phyloP scores from a whole-genome alignment of 176 grass and related monocot species.

The Lolium perenne region DNA sequence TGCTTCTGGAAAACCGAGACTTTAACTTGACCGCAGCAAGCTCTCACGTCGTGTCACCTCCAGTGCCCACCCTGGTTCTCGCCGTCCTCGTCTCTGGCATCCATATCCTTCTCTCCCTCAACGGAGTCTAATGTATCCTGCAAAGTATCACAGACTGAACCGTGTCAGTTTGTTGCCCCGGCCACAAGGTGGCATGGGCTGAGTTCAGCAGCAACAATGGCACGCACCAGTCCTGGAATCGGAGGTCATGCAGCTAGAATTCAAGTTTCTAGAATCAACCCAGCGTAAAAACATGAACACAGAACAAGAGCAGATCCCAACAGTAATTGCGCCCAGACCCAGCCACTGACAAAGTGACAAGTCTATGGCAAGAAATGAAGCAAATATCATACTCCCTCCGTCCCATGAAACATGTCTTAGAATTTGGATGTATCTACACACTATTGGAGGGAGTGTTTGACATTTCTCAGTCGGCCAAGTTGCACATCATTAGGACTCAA shows the following conservation, averaged over 20 bases:
- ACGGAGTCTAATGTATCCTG: constrained; percentile 40
- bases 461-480: not conserved
- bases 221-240: not conserved
- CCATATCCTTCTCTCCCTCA: not conserved
- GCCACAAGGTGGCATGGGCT: not conserved
- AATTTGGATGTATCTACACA: no score
- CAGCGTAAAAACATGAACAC: not conserved
- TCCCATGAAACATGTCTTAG: no score
- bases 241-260: not conserved
- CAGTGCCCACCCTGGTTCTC: not conserved
- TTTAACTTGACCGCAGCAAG: no score
- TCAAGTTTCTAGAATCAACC: not conserved
- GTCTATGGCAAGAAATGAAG: not conserved
- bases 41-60: constrained; percentile 21
- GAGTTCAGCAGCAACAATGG: not conserved
- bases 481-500: not conserved
- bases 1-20: no score
- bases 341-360: not conserved
- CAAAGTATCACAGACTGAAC: not conserved
- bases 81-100: not conserved
- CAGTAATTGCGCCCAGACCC: no score
- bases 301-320: not conserved
- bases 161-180: not conserved
- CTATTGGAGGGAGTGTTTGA: not conserved
- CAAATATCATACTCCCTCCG: not conserved